phyloP scores from a whole-genome alignment of 306 rosid species.

The Quercus glauca region DNA sequence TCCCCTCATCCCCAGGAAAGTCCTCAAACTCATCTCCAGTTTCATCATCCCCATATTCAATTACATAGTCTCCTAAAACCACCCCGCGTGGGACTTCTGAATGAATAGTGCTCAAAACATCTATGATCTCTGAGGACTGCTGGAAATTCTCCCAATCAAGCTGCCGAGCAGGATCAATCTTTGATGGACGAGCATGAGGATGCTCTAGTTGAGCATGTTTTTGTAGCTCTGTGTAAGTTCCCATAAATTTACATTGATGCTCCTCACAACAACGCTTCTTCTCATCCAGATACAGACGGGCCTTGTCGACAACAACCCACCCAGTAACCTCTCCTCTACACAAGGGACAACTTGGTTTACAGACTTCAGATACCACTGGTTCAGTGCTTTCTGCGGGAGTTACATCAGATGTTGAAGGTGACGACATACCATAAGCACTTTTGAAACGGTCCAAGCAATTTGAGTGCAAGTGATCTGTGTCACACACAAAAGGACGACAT shows the following conservation, averaged over 20 bases:
- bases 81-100: slow-evolving; percentile 90
- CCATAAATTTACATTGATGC: slow-evolving; percentile 60
- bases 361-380: slow-evolving; percentile 40
- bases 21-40: slow-evolving; percentile 82
- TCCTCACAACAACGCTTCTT: slow-evolving; percentile 89
- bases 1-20: slow-evolving; percentile 78
- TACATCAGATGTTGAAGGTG: slow-evolving; percentile 43
- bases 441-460: slow-evolving; percentile 91
- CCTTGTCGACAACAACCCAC: slow-evolving; percentile 70
- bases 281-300: slow-evolving; percentile 65
- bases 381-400: slow-evolving; percentile 31
- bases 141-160: slow-evolving; percentile 99
- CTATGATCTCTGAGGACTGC: slow-evolving; percentile 93
- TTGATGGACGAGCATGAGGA: slow-evolving; percentile 87
- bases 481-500: slow-evolving; percentile 86
- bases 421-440: slow-evolving; percentile 55
- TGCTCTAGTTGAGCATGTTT: slow-evolving; percentile 79
- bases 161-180: slow-evolving; percentile 87
- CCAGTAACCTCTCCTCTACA: slow-evolving; percentile 93
- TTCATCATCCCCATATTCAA: slow-evolving; percentile 89
- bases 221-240: slow-evolving; percentile 74
- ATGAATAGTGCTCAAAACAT: slow-evolving; percentile 94
- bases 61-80: slow-evolving; percentile 91
- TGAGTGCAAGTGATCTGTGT: slow-evolving; percentile 80
- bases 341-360: slow-evolving; percentile 76